A percentile compares a stretch with the other conserved stretches of the same genome.
phyloP scores from a whole-genome alignment of 2,329 filamentous ascomycete species.

The Botrytis aclada region DNA sequence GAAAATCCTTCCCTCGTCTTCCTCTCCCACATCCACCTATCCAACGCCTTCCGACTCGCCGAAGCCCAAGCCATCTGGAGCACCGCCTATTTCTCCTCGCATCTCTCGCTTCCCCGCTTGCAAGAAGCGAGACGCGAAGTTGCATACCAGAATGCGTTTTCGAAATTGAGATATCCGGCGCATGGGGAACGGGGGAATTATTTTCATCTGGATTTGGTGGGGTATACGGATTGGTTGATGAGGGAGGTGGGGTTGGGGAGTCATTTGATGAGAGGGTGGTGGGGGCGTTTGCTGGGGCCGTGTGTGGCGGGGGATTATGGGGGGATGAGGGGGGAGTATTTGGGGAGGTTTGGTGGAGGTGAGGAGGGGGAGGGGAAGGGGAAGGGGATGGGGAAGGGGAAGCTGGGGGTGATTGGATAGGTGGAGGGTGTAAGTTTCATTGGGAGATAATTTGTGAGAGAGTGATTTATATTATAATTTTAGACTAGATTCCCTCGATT shows the following conservation, averaged over 20 bases:
- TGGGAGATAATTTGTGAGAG: background rate
- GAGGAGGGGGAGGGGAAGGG: background rate
- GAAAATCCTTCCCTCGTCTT: conserved; percentile 15
- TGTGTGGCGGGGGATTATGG: conserved; percentile 1
- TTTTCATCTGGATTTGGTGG: conserved; percentile 14
- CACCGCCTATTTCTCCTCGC: conserved; percentile 17
- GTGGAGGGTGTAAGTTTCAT: background rate
- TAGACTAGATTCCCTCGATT: background rate
- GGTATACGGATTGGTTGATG: conserved; percentile 15
- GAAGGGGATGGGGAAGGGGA: no score
- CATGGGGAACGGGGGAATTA: conserved; percentile 10
- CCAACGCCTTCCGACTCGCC: background rate
- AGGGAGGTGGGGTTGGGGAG: background rate
- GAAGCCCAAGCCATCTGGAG: conserved; percentile 19
- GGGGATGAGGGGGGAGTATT: background rate
- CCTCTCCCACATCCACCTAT: background rate
- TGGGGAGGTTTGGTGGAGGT: background rate
- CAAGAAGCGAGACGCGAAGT: conserved; percentile 10
- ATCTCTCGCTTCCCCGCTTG: background rate
- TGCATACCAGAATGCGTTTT: conserved; percentile 15
- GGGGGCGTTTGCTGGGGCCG: background rate
- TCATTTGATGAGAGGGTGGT: conserved; percentile 3
- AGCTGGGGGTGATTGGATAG: background rate
- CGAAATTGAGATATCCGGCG: conserved; percentile 15
- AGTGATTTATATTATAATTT: background rate